Percentiles rank a stretch among this genome's conserved stretches.
Evolutionary conservation across 371 early-diverging fungal species (phyloP).

Genomic region (Rhizopus sp.): DNA sequence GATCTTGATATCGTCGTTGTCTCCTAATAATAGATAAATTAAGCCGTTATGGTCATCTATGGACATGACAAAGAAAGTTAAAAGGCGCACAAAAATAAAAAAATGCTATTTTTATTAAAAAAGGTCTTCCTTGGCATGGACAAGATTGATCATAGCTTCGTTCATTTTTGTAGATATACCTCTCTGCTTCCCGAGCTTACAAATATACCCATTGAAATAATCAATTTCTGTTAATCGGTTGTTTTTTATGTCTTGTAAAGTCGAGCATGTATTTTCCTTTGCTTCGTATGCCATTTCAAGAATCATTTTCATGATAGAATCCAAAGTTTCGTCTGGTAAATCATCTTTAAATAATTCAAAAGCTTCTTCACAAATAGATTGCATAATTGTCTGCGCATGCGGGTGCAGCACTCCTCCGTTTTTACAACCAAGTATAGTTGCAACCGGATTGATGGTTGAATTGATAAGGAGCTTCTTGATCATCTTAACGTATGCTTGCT

Average conservation of each 20-base stretch:
- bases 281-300: constrained; percentile 31
- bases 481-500: constrained; percentile 41
- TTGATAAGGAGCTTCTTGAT: constrained; percentile 61
- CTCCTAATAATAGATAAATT: constrained; percentile 28
- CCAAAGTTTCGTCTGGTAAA: constrained; percentile 23
- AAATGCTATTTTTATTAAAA: constrained; percentile 5
- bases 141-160: constrained; percentile 27
- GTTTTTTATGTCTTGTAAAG: constrained; percentile 51
- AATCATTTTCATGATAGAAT: constrained; percentile 29
- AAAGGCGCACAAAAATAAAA: not conserved
- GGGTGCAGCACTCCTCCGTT: constrained; percentile 43
- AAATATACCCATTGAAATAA: constrained; percentile 63
- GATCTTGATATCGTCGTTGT: constrained; percentile 19
- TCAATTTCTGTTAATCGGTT: constrained; percentile 56
- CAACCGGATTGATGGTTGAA: constrained; percentile 58
- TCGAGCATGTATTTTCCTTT: constrained; percentile 57
- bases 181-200: constrained; percentile 24
- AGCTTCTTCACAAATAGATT: constrained; percentile 33
- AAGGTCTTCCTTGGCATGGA: constrained; percentile 35
- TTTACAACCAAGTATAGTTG: constrained; percentile 44
- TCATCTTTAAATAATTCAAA: constrained; percentile 27
- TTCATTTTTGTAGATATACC: constrained; percentile 18
- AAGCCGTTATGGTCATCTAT: constrained; percentile 31
- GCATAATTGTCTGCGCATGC: constrained; percentile 21
- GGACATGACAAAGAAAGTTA: not conserved